Conservation (phyloP, 257 asterid species). For the Solanum paucissectum region DNA sequence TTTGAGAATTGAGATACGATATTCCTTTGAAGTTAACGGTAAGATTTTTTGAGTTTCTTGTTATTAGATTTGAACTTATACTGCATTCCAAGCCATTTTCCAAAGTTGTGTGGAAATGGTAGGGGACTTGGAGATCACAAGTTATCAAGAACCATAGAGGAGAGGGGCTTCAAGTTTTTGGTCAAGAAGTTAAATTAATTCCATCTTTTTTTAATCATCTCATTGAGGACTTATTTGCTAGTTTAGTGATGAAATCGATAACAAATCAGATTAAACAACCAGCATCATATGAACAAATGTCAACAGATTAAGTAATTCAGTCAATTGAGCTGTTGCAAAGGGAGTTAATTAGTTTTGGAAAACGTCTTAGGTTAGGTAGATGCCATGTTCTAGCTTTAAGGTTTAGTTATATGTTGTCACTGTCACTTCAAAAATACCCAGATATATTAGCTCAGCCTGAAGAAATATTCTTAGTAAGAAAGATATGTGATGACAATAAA, state of each 20-base stretch:
- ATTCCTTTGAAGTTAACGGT: not conserved
- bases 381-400: not conserved
- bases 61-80: not conserved
- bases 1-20: not conserved
- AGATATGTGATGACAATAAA: not conserved
- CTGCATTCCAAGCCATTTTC: not conserved
- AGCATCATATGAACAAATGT: not conserved
- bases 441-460: not conserved
- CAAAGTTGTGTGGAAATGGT: not conserved
- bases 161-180: not conserved
- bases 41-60: not conserved
- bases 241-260: not conserved
- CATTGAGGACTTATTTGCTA: not conserved
- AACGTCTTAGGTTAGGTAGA: not conserved
- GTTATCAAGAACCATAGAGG: not conserved
- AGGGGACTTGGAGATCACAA: too few relatives aligned
- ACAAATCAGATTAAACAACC: not conserved
- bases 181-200: not conserved
- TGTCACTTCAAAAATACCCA: not conserved
- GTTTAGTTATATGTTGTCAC: not conserved
- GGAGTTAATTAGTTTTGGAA: not conserved
- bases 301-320: not conserved
- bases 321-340: not conserved
- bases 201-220: not conserved
- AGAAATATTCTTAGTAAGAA: not conserved